A percentile compares a stretch with the other conserved stretches of the same genome.
Evolutionary conservation across 2,329 filamentous ascomycete genomes (phyloP).

Genomic region (Ceratocystiopsis brevicomis): DNA sequence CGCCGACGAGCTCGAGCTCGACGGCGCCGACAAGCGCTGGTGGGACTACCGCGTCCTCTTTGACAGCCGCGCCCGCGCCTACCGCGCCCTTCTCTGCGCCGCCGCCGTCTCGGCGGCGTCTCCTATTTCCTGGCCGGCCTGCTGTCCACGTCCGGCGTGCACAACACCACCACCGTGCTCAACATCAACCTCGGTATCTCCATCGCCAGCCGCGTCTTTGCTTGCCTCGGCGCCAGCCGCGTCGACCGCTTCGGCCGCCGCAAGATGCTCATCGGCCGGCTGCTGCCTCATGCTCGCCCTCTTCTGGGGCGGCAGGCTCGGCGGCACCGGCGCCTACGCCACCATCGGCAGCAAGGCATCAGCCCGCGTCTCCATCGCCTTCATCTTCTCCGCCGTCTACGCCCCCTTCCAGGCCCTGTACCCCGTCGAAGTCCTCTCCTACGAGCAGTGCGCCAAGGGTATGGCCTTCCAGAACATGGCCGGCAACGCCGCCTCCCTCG

Average conservation of each 20-base stretch:
- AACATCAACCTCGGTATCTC: conserved; percentile 34
- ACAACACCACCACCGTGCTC: conserved; percentile 24
- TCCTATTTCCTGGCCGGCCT: conserved; percentile 27
- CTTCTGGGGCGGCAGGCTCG: conserved; percentile 5
- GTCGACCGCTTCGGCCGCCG: conserved; percentile 38
- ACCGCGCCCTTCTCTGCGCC: conserved; percentile 24
- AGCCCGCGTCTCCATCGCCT: conserved; percentile 3
- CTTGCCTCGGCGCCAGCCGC: conserved; percentile 33
- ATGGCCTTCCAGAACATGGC: conserved; percentile 5
- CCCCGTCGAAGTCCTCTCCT: conserved; percentile 4
- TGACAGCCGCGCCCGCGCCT: conserved; percentile 16
- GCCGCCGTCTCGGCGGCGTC: conserved; percentile 19
- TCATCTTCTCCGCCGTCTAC: conserved; percentile 4
- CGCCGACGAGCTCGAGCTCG: conserved; percentile 17
- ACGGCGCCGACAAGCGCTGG: conserved; percentile 25
- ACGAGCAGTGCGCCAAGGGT: conserved; percentile 5
- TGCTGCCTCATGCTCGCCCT: conserved; percentile 3
- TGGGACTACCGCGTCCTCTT: conserved; percentile 26
- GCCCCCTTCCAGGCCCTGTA: conserved; percentile 4
- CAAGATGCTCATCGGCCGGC: conserved; percentile 20
- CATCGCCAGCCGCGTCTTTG: conserved; percentile 29
- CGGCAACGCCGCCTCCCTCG: background rate
- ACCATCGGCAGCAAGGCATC: background rate
- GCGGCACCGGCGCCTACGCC: conserved; percentile 3
- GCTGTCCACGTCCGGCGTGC: conserved; percentile 22